Percentiles rank a stretch among this genome's conserved stretches.
Evolutionary conservation across 2,329 filamentous ascomycete species (phyloP).

Genomic region (Trichoderma sp.): DNA sequence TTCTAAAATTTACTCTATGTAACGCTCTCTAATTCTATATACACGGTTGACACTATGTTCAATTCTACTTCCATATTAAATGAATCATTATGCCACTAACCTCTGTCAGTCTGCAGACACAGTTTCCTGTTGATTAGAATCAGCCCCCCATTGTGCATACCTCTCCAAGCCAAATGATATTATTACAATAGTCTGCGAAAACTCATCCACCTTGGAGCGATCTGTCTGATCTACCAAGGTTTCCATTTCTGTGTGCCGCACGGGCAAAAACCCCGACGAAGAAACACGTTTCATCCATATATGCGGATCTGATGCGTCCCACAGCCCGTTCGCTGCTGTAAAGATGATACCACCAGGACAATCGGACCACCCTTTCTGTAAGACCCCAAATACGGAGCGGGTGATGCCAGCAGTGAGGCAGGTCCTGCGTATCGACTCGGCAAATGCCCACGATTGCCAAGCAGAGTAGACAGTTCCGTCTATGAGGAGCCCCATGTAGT

Average conservation of each 20-base stretch:
- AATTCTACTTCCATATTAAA: too few species aligned
- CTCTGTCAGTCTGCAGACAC: not conserved
- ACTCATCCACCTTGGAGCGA: not conserved
- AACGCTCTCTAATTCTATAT: not conserved
- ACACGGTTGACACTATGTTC: too few species aligned
- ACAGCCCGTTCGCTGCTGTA: not conserved
- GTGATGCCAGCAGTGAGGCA: not conserved
- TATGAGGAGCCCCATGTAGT: not conserved
- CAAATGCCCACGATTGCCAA: not conserved
- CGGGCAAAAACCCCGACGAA: not conserved
- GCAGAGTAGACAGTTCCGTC: not conserved
- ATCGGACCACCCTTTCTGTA: not conserved
- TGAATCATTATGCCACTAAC: too few species aligned
- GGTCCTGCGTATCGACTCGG: not conserved
- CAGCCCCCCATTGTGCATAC: not conserved
- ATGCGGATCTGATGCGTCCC: not conserved
- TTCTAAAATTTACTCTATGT: too few species aligned
- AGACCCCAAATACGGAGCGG: not conserved
- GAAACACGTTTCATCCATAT: not conserved
- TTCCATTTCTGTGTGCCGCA: not conserved
- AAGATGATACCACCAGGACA: not conserved
- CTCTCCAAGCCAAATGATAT: not conserved
- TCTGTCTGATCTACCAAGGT: not conserved
- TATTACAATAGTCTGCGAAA: not conserved
- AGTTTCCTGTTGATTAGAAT: not conserved